These are phyloP conservation scores for Phytophthora brassicae DNA, from an alignment of 352 stramenopile genomes.

Conservation along the genomic window DNA sequence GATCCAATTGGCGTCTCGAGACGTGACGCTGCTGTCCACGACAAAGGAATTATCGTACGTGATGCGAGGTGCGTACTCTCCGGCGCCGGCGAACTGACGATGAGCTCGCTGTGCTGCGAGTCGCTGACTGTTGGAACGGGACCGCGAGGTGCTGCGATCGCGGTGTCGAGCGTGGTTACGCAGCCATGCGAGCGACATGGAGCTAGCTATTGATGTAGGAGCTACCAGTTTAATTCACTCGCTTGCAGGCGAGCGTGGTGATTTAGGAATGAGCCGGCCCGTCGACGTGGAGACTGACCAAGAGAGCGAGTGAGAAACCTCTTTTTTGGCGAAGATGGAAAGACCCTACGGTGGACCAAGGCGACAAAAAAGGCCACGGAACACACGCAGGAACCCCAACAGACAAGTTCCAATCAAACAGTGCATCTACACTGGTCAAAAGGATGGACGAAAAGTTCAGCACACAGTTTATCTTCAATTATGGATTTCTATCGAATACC, in stretches of 20 bases:
- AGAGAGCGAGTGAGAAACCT: conserved; percentile 23
- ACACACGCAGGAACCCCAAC: conserved; percentile 3
- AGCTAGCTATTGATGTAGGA: conserved; percentile 5
- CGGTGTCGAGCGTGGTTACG: conserved; percentile 33
- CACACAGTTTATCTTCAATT: neutral
- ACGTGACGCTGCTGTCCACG: conserved; percentile 31
- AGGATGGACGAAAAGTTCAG: conserved; percentile 24
- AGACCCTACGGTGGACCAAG: conserved; percentile 30
- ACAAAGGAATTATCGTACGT: conserved; percentile 40
- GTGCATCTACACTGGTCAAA: conserved; percentile 24
- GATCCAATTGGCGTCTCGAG: conserved; percentile 37
- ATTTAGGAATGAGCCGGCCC: conserved; percentile 28
- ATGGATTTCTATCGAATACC: neutral
- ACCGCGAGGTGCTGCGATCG: conserved; percentile 21
- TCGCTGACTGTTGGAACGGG: conserved; percentile 28
- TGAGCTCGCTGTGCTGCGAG: conserved; percentile 28
- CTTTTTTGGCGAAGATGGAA: conserved; percentile 21
- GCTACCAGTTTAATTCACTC: conserved; percentile 17
- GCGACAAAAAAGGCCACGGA: conserved; percentile 30
- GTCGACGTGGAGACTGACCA: conserved; percentile 8
- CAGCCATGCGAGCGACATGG: conserved; percentile 41
- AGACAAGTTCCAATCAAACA: conserved; percentile 30
- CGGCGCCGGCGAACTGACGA: conserved; percentile 22
- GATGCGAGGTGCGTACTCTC: conserved; percentile 25
- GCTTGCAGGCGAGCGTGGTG: conserved; percentile 22